A percentile compares a stretch with the other conserved stretches of the same genome.
These are phyloP conservation scores for Truncatella angustata DNA, from an alignment of 2,329 filamentous ascomycete genomes.

Conservation along the genomic window DNA sequence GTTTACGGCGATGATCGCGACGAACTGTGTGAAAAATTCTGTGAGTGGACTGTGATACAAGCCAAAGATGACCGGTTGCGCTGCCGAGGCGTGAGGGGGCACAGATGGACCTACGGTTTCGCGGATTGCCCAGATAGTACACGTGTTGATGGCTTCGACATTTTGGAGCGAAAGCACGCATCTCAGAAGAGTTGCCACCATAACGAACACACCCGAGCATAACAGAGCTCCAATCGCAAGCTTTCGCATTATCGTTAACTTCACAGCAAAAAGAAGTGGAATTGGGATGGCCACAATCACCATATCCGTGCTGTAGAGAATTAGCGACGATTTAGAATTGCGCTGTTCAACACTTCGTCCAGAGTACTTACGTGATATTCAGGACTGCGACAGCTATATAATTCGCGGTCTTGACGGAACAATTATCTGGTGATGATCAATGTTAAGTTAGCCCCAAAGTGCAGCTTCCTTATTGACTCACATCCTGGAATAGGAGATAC, in stretches of 20 bases:
- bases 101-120: no score
- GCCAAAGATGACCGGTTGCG: no score
- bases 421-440: no score
- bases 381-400: conserved; percentile 9
- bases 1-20: conserved; percentile 5
- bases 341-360: neutral
- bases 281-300: conserved; percentile 6
- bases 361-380: conserved; percentile 4
- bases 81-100: no score
- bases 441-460: no score
- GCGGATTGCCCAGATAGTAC: conserved; percentile 6
- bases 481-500: no score
- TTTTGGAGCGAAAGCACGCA: conserved; percentile 1
- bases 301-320: neutral
- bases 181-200: neutral
- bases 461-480: no score
- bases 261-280: conserved; percentile 8
- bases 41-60: no score
- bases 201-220: conserved; percentile 10
- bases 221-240: conserved; percentile 1
- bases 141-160: neutral
- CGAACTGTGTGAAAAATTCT: no score
- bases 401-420: no score
- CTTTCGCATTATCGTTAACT: conserved; percentile 1
- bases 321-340: neutral